Conservation (phyloP, 2,329 filamentous ascomycete genomes). For the Incumbomyces lentus region DNA sequence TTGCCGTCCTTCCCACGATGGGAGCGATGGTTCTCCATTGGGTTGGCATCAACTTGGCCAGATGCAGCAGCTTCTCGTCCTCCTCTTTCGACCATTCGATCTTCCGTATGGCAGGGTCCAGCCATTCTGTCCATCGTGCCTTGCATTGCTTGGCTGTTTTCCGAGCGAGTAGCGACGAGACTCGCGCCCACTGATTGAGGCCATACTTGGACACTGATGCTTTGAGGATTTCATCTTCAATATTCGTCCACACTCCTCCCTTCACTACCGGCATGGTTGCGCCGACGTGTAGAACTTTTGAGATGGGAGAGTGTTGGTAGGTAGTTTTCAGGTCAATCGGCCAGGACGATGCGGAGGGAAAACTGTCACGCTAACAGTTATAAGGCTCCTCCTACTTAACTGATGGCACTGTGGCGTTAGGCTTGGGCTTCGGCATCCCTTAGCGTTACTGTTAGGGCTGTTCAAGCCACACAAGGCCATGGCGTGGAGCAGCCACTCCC, state of each 20-base stretch:
- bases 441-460: too few relatives aligned
- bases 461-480: too few relatives aligned
- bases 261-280: slow-evolving; percentile 53
- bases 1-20: slow-evolving; percentile 90
- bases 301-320: background rate
- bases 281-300: background rate
- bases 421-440: too few relatives aligned
- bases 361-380: too few relatives aligned
- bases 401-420: too few relatives aligned
- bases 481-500: too few relatives aligned
- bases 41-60: slow-evolving; percentile 97
- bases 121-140: slow-evolving; percentile 95
- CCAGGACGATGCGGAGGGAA: too few relatives aligned
- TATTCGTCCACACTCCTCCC: slow-evolving; percentile 59
- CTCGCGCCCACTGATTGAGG: slow-evolving; percentile 94
- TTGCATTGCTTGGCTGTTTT: slow-evolving; percentile 99
- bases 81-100: slow-evolving; percentile 99
- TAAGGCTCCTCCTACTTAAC: too few relatives aligned
- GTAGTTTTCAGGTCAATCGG: background rate
- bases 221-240: slow-evolving; percentile 93
- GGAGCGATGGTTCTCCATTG: slow-evolving; percentile 98
- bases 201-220: slow-evolving; percentile 91
- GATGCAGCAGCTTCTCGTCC: slow-evolving; percentile 90
- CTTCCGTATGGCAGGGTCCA: slow-evolving; percentile 95
- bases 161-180: slow-evolving; percentile 89